A percentile compares a stretch with the other conserved stretches of the same genome.
Conservation (phyloP, 345 rosid genomes). For the Lepidium sativum region DNA sequence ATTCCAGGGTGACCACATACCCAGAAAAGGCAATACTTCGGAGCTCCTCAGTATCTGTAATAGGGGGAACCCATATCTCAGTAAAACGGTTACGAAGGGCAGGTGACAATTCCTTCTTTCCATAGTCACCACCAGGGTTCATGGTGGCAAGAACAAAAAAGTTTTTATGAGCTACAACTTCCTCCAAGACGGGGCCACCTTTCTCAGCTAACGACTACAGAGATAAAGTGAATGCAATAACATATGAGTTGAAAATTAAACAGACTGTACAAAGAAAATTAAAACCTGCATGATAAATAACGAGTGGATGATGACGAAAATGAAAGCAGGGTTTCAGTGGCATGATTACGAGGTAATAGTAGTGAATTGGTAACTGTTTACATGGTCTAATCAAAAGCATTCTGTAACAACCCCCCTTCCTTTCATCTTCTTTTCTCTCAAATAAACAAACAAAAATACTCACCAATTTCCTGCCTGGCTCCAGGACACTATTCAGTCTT, state of each 20-base stretch:
- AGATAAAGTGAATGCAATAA: not conserved
- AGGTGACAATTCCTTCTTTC: constrained; percentile 95
- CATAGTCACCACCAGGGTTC: constrained; percentile 99
- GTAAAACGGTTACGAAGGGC: constrained; percentile 96
- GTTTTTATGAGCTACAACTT: constrained; percentile 54
- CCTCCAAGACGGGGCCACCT: constrained; percentile 76
- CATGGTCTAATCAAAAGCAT: not conserved
- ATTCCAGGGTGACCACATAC: constrained; percentile 28
- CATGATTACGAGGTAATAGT: not conserved
- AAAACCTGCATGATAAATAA: not conserved
- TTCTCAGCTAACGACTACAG: constrained; percentile 88
- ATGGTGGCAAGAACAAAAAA: constrained; percentile 89
- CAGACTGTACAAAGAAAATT: not conserved
- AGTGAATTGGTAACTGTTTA: not conserved
- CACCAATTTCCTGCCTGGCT: constrained; percentile 84
- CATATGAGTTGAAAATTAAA: not conserved
- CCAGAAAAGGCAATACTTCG: constrained; percentile 58
- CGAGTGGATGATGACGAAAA: not conserved
- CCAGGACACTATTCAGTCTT: constrained; percentile 88
- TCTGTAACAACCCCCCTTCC: not conserved
- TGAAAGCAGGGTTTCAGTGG: not conserved
- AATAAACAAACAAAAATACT: constrained; percentile 21
- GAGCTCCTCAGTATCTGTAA: constrained; percentile 57
- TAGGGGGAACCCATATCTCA: constrained; percentile 95
- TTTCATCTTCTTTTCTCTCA: not conserved